Evolutionary conservation across 2,329 filamentous ascomycete genomes (phyloP).

Genomic region (Exophiala mesophila): DNA sequence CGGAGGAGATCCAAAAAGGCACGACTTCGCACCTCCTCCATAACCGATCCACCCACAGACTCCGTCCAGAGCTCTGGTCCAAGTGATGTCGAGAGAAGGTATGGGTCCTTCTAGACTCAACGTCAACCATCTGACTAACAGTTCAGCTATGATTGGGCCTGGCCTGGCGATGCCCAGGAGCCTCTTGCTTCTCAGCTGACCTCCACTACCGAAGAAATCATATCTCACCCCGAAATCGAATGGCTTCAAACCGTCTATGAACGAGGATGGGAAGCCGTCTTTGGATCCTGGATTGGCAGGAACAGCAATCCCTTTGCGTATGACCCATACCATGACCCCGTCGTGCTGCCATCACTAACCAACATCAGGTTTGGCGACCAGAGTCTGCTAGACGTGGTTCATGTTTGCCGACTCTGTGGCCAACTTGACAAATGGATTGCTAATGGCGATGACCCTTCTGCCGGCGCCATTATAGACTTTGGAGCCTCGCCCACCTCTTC

Average conservation of each 20-base stretch:
- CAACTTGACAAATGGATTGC: conserved; percentile 32
- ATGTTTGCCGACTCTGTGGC: conserved; percentile 21
- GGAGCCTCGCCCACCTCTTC: conserved; percentile 15
- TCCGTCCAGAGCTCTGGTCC: neutral
- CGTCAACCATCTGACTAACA: too few species aligned
- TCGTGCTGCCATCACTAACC: neutral
- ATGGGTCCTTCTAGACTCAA: too few species aligned
- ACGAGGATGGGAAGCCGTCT: conserved; percentile 37
- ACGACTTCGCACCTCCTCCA: neutral
- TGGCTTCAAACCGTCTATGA: conserved; percentile 32
- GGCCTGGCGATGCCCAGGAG: neutral
- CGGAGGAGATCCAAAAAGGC: conserved; percentile 1
- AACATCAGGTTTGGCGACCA: conserved; percentile 12
- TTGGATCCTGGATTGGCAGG: conserved; percentile 41
- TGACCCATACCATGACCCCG: conserved; percentile 13
- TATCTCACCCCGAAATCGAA: conserved; percentile 4
- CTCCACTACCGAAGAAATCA: conserved; percentile 3
- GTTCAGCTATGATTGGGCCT: neutral
- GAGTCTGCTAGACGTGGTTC: conserved; percentile 13
- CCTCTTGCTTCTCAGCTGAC: neutral
- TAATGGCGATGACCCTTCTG: conserved; percentile 19
- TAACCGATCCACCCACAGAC: neutral
- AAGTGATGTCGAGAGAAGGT: neutral
- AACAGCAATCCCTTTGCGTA: conserved; percentile 42
- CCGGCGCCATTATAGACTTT: conserved; percentile 1